phyloP scores from a whole-genome alignment of 129 eudicot genomes.

The Arctium lappa region DNA sequence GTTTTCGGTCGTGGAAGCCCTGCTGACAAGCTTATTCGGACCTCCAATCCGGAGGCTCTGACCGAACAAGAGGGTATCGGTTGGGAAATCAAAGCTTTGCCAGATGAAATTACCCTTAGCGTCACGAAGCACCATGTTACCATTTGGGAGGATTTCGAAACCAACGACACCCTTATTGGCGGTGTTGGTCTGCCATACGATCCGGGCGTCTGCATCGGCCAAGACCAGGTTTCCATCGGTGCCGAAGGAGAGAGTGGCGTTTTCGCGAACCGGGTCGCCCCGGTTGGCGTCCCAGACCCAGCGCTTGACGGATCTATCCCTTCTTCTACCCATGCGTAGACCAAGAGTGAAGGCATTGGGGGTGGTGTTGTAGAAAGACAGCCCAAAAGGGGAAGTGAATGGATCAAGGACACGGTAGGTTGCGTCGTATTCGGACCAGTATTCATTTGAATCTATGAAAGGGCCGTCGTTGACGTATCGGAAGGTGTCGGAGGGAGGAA shows the following conservation, averaged over 20 bases:
- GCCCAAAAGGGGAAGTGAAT: conserved; percentile 23
- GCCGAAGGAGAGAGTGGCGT: conserved; percentile 37
- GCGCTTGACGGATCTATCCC: background rate
- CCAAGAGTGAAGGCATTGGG: conserved; percentile 37
- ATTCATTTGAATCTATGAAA: conserved; percentile 1
- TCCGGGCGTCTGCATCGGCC: conserved; percentile 32
- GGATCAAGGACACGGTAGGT: conserved; percentile 11
- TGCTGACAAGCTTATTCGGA: conserved; percentile 27
- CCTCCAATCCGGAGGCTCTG: conserved; percentile 24
- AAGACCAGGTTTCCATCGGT: conserved; percentile 41
- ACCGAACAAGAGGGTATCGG: conserved; percentile 49
- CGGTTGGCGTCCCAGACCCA: conserved; percentile 62
- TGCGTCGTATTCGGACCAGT: conserved; percentile 8
- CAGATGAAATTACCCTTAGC: conserved; percentile 35
- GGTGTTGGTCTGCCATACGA: conserved; percentile 47
- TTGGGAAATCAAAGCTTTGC: conserved; percentile 53
- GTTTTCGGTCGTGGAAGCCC: conserved; percentile 16
- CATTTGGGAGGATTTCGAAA: conserved; percentile 27
- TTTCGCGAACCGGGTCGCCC: conserved; percentile 36
- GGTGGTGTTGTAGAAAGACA: conserved; percentile 49
- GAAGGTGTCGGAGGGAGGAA: conserved; percentile 26
- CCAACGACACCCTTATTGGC: conserved; percentile 44
- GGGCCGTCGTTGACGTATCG: conserved; percentile 20
- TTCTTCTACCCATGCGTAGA: conserved; percentile 26
- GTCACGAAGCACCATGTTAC: conserved; percentile 43